A percentile compares a stretch with the other conserved stretches of the same genome.
These are phyloP conservation scores for Talaromyces rugulosus DNA, from an alignment of 2,329 filamentous ascomycete species.

Conservation along the genomic window DNA sequence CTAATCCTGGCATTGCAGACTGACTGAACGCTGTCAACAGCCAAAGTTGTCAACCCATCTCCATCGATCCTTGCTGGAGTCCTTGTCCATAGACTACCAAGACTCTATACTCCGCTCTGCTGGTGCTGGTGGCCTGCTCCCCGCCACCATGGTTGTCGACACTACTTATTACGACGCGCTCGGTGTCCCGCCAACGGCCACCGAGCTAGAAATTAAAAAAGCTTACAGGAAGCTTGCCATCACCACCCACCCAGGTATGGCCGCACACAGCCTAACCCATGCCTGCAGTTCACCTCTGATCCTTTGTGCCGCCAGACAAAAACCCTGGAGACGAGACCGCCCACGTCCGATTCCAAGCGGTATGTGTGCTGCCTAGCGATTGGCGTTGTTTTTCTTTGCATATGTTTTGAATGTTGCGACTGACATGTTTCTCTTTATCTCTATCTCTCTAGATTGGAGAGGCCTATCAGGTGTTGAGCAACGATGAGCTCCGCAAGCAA, in stretches of 20 bases:
- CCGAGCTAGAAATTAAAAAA: conserved; percentile 93
- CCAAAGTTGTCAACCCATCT: too few relatives aligned
- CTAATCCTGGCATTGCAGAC: background rate
- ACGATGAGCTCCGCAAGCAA: conserved; percentile 77
- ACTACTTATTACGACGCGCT: conserved; percentile 85
- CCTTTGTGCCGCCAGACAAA: conserved; percentile 63
- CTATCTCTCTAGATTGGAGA: conserved; percentile 57
- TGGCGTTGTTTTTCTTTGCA: background rate
- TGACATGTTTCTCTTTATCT: background rate
- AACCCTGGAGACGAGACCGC: conserved; percentile 94
- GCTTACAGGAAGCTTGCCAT: conserved; percentile 94
- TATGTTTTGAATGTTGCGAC: background rate
- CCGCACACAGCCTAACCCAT: conserved; percentile 2
- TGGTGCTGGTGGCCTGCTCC: background rate
- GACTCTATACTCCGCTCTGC: background rate
- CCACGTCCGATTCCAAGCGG: conserved; percentile 88
- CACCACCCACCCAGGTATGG: conserved; percentile 77
- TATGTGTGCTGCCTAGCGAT: conserved; percentile 36
- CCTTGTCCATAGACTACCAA: background rate
- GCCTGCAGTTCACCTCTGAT: background rate
- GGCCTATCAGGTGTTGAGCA: conserved; percentile 75
- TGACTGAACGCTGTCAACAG: background rate
- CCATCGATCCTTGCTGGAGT: background rate
- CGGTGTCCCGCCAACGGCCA: conserved; percentile 77
- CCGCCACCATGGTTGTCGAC: conserved; percentile 71